A percentile compares a stretch with the other conserved stretches of the same genome.
phyloP scores from a whole-genome alignment of 2,329 filamentous ascomycete genomes.

The Penicillium sp. region DNA sequence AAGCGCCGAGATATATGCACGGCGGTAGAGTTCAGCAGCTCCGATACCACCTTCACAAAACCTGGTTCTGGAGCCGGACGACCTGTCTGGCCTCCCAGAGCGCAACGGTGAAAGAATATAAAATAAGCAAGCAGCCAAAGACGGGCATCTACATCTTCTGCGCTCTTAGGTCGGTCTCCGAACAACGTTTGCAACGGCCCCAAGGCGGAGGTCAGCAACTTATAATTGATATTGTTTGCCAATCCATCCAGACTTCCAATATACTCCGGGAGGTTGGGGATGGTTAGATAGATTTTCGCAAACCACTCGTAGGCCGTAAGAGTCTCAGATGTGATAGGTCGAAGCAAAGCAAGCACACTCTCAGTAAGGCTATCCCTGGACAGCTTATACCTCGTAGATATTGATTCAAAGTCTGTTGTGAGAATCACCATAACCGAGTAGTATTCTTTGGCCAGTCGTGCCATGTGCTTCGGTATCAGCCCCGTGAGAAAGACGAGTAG shows the following conservation, averaged over 20 bases:
- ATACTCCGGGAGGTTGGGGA: conserved; percentile 33
- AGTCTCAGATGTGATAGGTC: conserved; percentile 37
- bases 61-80: conserved; percentile 43
- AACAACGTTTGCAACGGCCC: no score
- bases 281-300: conserved; percentile 39
- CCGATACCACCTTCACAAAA: conserved; percentile 50
- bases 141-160: no score
- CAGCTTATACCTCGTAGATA: conserved; percentile 26
- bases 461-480: conserved; percentile 36
- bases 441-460: conserved; percentile 31
- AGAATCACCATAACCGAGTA: no score
- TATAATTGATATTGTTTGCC: conserved; percentile 45
- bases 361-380: no score
- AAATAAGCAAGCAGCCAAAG: conserved; percentile 54
- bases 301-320: conserved; percentile 41
- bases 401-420: no score
- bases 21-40: conserved; percentile 49
- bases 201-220: conserved; percentile 39
- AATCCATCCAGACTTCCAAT: conserved; percentile 36
- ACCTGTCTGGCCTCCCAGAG: conserved; percentile 31
- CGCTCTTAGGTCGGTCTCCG: no score
- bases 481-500: conserved; percentile 31
- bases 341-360: no score
- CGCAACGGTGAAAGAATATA: conserved; percentile 49
- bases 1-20: conserved; percentile 46